Base-by-base conservation (phyloP, 2,329 filamentous ascomycete genomes). In the Ambrosiella xylebori region DNA sequence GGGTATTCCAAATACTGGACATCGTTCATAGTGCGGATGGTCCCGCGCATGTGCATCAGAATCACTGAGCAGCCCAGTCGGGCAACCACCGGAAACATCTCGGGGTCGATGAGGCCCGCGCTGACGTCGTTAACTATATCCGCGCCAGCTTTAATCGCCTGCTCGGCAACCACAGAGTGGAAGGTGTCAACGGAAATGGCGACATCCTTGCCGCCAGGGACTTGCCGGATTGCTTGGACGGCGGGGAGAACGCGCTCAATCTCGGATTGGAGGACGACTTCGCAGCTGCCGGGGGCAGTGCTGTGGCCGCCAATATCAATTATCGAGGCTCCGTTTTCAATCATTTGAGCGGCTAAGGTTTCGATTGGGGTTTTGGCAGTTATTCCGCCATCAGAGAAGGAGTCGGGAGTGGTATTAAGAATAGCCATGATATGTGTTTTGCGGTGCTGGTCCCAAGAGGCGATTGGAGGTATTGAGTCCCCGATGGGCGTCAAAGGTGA, bases 41-140 rank as follows among this genome's bases (percentile, higher is more conserved):
- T 58, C 55, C 90, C 90, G 64, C 90, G 87, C 86, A 93, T 95
- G 72, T 96, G 90, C 88, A 94, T 95, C 56, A 96, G 76, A 61
- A 76, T 79, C 38, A 96, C 82, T 2, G 89, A 88, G 64, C 84
- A 88, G 40, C 86, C 84, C 0, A 93, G 77, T 3, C 77, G 74
- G 0, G 87, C 91, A 62, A 91, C 84, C 0, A 86, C 89, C 12
- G 81, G 65, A 0, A 98, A 78, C 89, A 98, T 97, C 0, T 78
- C 76, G 0, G 79, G 72, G 67, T 97, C 93, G 55, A 95, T 74
- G 3, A 75, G 67, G 2, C 93, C 93, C 1, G 85, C 88, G 0
- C 88, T 94, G 40, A 98, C 83, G 69, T 98, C 93, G 71, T 98
- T 98, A 71, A 98, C 81, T 62, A 98, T 86, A 67, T 96, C 84